These are phyloP conservation scores for Aspergillus sp. DNA, from an alignment of 2,329 filamentous ascomycete genomes.

Conservation along the genomic window DNA sequence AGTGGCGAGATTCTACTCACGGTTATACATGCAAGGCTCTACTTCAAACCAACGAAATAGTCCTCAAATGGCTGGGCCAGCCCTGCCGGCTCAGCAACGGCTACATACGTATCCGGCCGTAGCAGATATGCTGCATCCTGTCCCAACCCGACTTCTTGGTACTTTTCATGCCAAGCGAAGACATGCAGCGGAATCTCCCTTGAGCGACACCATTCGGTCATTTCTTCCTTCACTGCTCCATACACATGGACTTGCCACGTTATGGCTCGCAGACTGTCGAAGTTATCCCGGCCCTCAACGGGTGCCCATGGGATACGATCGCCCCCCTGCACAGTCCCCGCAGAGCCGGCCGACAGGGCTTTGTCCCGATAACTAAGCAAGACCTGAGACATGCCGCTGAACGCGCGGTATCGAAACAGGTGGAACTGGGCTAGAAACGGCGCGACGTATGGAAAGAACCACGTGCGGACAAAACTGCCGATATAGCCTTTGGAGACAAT, in stretches of 20 bases:
- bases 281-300: conserved; percentile 19
- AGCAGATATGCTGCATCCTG: conserved; percentile 21
- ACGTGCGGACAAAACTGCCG: conserved; percentile 34
- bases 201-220: conserved; percentile 18
- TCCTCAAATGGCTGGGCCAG: conserved; percentile 13
- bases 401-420: conserved; percentile 14
- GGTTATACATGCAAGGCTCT: too few relatives aligned
- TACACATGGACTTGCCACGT: conserved; percentile 28
- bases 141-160: conserved; percentile 14
- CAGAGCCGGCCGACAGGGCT: conserved; percentile 26
- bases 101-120: conserved; percentile 26
- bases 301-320: conserved; percentile 37
- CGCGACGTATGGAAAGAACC: conserved; percentile 32
- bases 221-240: conserved; percentile 6
- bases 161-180: conserved; percentile 19
- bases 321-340: conserved; percentile 37
- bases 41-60: conserved; percentile 9
- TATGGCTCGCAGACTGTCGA: conserved; percentile 16
- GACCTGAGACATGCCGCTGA: conserved; percentile 36
- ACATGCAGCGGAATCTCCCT: conserved; percentile 12
- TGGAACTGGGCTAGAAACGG: conserved; percentile 16
- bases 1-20: too few relatives aligned
- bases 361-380: conserved; percentile 38
- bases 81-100: conserved; percentile 12
- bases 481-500: conserved; percentile 33